phyloP scores from a whole-genome alignment of 345 rosid genomes.

The Eucalyptus erythrocorys region DNA sequence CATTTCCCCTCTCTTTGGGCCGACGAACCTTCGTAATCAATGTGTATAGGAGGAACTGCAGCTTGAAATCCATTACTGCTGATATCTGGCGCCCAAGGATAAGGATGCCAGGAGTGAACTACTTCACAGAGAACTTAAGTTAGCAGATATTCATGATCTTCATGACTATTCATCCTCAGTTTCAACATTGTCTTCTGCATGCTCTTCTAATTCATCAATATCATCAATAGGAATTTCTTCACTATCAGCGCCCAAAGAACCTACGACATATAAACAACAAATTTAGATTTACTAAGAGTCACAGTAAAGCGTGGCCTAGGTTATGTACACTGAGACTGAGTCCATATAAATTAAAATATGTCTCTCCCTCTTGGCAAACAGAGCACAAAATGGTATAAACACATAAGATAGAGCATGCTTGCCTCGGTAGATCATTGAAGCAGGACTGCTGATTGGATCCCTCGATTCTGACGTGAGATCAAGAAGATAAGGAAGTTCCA shows the following conservation, averaged over 20 bases:
- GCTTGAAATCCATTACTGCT: not conserved
- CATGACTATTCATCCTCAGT: conserved; percentile 4
- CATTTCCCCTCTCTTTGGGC: not conserved
- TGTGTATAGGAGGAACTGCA: not conserved
- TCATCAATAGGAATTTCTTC: conserved; percentile 79
- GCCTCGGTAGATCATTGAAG: conserved; percentile 31
- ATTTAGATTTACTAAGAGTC: not conserved
- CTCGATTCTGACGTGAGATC: conserved; percentile 33
- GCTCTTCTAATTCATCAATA: conserved; percentile 57
- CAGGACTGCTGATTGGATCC: conserved; percentile 7
- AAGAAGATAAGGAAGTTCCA: conserved; percentile 79
- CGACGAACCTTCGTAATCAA: not conserved
- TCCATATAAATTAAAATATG: not conserved
- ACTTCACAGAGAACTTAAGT: not conserved
- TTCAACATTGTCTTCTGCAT: conserved; percentile 13
- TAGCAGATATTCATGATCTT: not conserved
- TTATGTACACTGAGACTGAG: not conserved
- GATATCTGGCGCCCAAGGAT: not conserved
- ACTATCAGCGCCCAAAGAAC: conserved; percentile 13
- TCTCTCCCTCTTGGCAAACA: not conserved
- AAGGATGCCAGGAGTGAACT: not conserved
- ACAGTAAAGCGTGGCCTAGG: not conserved
- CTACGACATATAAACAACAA: conserved; percentile 3
- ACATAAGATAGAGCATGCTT: not conserved
- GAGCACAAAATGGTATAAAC: not conserved